These are phyloP conservation scores for Colletotrichum sp. DNA, from an alignment of 2,329 filamentous ascomycete genomes.

Conservation along the genomic window DNA sequence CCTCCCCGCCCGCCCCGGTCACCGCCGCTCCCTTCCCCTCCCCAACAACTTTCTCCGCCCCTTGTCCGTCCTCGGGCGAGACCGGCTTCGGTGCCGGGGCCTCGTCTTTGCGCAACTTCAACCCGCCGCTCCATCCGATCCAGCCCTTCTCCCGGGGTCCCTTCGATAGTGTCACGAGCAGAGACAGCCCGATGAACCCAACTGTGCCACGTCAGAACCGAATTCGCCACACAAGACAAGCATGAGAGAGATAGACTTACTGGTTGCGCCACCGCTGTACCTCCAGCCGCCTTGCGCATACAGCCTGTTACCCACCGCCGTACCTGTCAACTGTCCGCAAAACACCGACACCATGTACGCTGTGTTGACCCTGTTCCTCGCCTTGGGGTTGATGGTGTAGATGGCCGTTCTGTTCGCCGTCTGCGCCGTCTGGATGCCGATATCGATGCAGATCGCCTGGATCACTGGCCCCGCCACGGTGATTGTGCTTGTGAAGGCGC, in stretches of 20 bases:
- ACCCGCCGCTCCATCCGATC: conserved; percentile 20
- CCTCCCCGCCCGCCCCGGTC: too few species aligned
- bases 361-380: conserved; percentile 78
- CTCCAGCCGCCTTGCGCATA: conserved; percentile 58
- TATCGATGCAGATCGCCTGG: conserved; percentile 72
- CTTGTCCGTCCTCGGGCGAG: conserved; percentile 7
- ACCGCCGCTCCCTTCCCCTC: too few species aligned
- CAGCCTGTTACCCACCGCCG: conserved; percentile 59
- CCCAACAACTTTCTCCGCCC: background rate
- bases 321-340: conserved; percentile 76
- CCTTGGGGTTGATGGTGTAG: conserved; percentile 72
- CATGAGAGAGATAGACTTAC: conserved; percentile 26
- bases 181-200: conserved; percentile 20
- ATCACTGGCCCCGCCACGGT: conserved; percentile 75
- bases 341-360: conserved; percentile 82
- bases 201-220: background rate
- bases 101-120: conserved; percentile 7
- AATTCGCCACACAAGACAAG: background rate
- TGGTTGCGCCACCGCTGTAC: conserved; percentile 48
- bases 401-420: conserved; percentile 76
- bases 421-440: conserved; percentile 75
- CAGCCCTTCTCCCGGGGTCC: conserved; percentile 17
- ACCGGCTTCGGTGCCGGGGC: background rate
- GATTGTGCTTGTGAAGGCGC: conserved; percentile 70
- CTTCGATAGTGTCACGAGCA: conserved; percentile 15